Evolutionary conservation across 1,284 basidiomycete species (phyloP).

Genomic region (Cryptococcus wingfieldii): DNA sequence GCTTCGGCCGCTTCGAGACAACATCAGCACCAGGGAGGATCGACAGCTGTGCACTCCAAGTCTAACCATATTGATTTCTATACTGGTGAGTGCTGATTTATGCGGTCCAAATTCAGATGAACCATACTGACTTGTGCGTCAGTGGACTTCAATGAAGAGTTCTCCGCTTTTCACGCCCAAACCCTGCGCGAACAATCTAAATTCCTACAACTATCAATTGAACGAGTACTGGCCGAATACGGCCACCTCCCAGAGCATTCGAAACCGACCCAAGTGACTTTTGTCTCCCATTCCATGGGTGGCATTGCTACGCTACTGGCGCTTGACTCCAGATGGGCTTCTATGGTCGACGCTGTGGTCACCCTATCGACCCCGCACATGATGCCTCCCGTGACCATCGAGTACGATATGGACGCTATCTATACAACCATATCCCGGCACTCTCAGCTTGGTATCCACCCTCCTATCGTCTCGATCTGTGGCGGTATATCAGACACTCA

Average conservation of each 20-base stretch:
- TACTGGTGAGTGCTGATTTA: slow-evolving; percentile 56
- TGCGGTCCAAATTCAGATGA: background rate
- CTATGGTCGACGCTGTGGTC: slow-evolving; percentile 68
- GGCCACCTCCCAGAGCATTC: slow-evolving; percentile 41
- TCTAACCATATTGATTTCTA: slow-evolving; percentile 68
- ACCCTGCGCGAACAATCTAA: slow-evolving; percentile 78
- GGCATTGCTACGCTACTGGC: slow-evolving; percentile 73
- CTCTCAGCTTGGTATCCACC: slow-evolving; percentile 49
- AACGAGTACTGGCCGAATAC: slow-evolving; percentile 74
- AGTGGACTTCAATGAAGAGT: slow-evolving; percentile 97
- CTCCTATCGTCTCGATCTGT: slow-evolving; percentile 76
- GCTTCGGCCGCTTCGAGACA: slow-evolving; percentile 83
- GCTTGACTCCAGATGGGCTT: slow-evolving; percentile 49
- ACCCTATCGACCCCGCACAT: slow-evolving; percentile 94
- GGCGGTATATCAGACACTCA: slow-evolving; percentile 90
- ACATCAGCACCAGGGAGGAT: slow-evolving; percentile 58
- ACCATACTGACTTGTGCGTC: slow-evolving; percentile 1
- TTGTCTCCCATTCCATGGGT: slow-evolving; percentile 98
- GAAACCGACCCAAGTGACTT: slow-evolving; percentile 54
- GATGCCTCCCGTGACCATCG: slow-evolving; percentile 79
- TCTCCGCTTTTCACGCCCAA: slow-evolving; percentile 89
- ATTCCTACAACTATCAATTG: slow-evolving; percentile 69
- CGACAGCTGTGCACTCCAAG: slow-evolving; percentile 1
- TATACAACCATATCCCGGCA: slow-evolving; percentile 55
- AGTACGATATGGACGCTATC: slow-evolving; percentile 66